Evolutionary conservation across 768 basidiomycete species (phyloP), one percentile per base, ranked within the genome.

Genomic region (Ephemerocybe angulata): DNA sequence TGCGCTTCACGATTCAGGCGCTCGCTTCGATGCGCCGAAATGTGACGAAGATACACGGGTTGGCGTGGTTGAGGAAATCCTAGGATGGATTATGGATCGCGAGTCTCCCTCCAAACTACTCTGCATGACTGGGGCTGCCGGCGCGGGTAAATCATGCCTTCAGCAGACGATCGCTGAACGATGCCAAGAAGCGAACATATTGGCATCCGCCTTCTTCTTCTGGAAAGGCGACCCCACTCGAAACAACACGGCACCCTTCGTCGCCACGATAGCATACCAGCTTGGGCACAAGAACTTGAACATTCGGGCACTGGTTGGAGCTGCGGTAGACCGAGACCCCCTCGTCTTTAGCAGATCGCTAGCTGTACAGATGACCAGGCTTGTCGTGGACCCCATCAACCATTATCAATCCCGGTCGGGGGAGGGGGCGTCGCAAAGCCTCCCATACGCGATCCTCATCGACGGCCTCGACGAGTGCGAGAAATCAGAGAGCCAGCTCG

Each of bases 181-280:
- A 2, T 53, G 44, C 24, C 33, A 50, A 21, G 22, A 48, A 13
- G 30, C 51, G 41, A 25, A 33, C 13, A 29, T 44, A 15, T 40
- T 59, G n/a, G 58, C 42, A 15, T 52, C 53, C 3, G 38, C 52
- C 7, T 57, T 56, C 44, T 59, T 59, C 49, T 53, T 62, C 47
- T 49, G 43, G 3, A 51, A 41, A 4, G 17, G 25, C 10, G 49
- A 50, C 10, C 19, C 24, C 22, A 38, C 50, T 4, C 37, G 49
- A 12, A 57, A 59, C 35, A 48, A 57, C n/a, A 40, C n/a, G n/a
- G n/a, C n/a, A n/a, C n/a, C n/a, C 17, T 41, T 41, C n/a, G 38
- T 19, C 15, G 15, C 38, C 7, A 41, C 38, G 7, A 13, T 41
- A 6, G 38, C 38, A 41, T 41, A 10, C 38, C 38, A 41, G 21